Evolutionary conservation across 371 early-diverging fungal species (phyloP), one percentile per base, ranked within the genome.

Genomic region (Catenaria anguillulae): DNA sequence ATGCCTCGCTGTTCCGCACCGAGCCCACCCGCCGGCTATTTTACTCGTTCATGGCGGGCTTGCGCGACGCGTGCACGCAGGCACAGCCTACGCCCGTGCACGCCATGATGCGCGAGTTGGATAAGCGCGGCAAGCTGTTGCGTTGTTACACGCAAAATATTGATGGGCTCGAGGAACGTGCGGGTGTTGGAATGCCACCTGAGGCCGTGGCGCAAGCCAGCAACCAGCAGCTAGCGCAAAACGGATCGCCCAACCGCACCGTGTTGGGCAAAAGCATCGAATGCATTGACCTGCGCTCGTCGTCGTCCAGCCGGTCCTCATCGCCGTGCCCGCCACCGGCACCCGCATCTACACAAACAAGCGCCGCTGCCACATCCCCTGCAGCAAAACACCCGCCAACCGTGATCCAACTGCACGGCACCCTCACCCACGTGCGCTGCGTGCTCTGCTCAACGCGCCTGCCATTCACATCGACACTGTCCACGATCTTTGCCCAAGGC

Each of bases 111-210:
- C 81, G 81, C 37, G 65, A 75, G 52, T 69, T 97, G 24, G 77
- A 84, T 35, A 80, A 84, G 29, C 74, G 76, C 26, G 86, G 87
- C 42, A 80, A 83, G 63, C 71, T 93, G 40, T 67, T 86, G 24
- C 78, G 98, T 24, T 92, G 90, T 71, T 97, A 97, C 67, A 95
- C 97, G 55, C 98, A 97, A 74, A 97, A 97, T 72, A 96, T 97
- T 65, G 98, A 97, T 67, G 86, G 91, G 60, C 72, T 97, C n/a
- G 97, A 97, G 70, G 81, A 77, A 26, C 73, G 78, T n/a, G 63
- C 79, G 5, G 75, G 78, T 35, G 69, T 83, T 37, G 74, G 26
- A 12, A 3, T 3, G 45, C 45, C 45, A 12, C 21, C 45, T 12
- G 10, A 4, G 10, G 3, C 21, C 21, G 19, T 12, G 45, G 12